Evolutionary conservation across 1,284 basidiomycete species (phyloP).

Genomic region (Cerioporus squamosus): DNA sequence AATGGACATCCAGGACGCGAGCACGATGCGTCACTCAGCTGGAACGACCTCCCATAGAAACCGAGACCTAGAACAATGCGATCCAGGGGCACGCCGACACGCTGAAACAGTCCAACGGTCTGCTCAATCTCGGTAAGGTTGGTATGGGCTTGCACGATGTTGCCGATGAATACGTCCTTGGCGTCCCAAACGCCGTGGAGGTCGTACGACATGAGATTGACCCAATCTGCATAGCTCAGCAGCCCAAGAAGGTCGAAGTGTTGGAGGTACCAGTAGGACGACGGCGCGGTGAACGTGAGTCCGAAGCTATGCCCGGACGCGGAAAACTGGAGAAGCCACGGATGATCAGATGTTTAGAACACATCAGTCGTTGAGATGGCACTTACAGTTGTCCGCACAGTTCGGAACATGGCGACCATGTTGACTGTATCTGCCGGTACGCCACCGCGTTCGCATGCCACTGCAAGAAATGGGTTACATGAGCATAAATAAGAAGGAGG

Average conservation of each 20-base stretch:
- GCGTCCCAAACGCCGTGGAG: slow-evolving; percentile 25
- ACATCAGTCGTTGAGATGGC: background rate
- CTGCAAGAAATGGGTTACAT: background rate
- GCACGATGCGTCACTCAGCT: slow-evolving; percentile 2
- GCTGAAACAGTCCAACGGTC: slow-evolving; percentile 19
- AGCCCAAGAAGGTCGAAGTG: slow-evolving; percentile 35
- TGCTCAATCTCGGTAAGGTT: slow-evolving; percentile 18
- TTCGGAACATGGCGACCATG: background rate
- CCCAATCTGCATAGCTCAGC: slow-evolving; percentile 30
- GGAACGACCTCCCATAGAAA: slow-evolving; percentile 22
- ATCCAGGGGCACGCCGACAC: slow-evolving; percentile 15
- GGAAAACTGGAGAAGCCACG: background rate
- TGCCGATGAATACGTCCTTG: slow-evolving; percentile 9
- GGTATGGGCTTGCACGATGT: slow-evolving; percentile 13
- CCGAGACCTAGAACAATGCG: slow-evolving; percentile 18
- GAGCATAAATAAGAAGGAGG: background rate
- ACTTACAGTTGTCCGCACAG: background rate
- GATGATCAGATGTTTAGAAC: background rate
- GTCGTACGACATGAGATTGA: slow-evolving; percentile 31
- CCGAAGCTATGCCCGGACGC: background rate
- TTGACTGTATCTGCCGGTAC: slow-evolving; percentile 17
- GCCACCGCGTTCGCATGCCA: slow-evolving; percentile 10
- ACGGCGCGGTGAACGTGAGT: slow-evolving; percentile 8
- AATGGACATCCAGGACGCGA: slow-evolving; percentile 11
- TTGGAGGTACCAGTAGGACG: slow-evolving; percentile 38